A percentile compares a stretch with the other conserved stretches of the same genome.
Conservation (phyloP, 208 protist genomes). For the Leishmania martiniquensis region DNA sequence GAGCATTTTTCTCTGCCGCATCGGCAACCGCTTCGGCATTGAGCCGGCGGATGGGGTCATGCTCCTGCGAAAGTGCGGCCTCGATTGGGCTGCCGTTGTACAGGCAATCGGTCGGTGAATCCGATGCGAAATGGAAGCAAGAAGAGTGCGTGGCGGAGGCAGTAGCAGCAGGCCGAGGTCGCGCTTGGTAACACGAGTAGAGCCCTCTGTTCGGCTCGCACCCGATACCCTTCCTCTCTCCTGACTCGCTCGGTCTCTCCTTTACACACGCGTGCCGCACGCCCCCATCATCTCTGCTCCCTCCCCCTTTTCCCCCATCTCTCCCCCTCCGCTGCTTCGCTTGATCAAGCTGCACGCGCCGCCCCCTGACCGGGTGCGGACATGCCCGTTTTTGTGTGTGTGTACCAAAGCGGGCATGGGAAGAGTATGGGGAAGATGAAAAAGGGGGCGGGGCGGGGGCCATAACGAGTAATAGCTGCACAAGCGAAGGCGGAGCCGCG, state of each 20-base stretch:
- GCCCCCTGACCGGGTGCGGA: too few species aligned
- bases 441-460: too few species aligned
- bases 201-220: neutral
- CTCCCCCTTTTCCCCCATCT: neutral
- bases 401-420: neutral
- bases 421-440: neutral
- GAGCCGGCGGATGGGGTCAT: constrained; percentile 46
- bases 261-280: neutral
- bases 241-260: constrained; percentile 1
- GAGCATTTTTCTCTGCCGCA: constrained; percentile 76
- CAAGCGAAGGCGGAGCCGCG: neutral
- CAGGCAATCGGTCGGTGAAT: constrained; percentile 24
- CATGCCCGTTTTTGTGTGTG: too few species aligned
- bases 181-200: neutral
- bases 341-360: too few species aligned
- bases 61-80: constrained; percentile 53
- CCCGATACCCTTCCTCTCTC: neutral
- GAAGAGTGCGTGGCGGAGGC: neutral
- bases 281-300: neutral
- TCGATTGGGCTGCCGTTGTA: constrained; percentile 67
- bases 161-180: neutral
- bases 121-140: neutral
- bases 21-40: constrained; percentile 68
- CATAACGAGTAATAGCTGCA: too few species aligned
- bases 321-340: too few species aligned